Percentiles rank a stretch among this genome's conserved stretches.
Conservation (phyloP, 306 rosid genomes). For the Trifolium repens region DNA sequence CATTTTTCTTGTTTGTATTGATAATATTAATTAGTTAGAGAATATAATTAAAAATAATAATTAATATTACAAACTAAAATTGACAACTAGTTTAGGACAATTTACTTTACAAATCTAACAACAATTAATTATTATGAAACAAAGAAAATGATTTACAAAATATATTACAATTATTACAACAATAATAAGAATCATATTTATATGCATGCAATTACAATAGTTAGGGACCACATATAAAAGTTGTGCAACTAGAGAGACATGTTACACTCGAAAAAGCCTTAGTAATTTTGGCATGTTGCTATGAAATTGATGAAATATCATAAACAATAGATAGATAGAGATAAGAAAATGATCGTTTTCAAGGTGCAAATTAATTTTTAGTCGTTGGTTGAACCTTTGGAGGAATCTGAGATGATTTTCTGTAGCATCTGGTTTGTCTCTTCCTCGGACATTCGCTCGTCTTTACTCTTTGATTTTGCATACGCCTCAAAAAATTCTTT, state of each 20-base stretch:
- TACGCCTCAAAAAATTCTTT: conserved; percentile 81
- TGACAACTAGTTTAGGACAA: too few species aligned
- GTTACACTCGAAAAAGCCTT: neutral
- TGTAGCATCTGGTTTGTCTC: conserved; percentile 83
- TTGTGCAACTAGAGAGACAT: neutral
- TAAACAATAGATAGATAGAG: neutral
- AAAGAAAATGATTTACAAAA: neutral
- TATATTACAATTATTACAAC: neutral
- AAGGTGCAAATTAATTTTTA: neutral
- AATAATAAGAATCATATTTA: conserved; percentile 5
- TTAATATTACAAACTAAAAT: too few species aligned
- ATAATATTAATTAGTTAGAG: too few species aligned
- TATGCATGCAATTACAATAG: neutral
- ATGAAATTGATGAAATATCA: neutral
- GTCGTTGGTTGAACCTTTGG: conserved; percentile 57
- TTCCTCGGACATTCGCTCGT: conserved; percentile 75
- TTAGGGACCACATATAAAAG: conserved; percentile 33
- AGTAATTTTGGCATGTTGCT: conserved; percentile 18
- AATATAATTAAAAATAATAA: too few species aligned
- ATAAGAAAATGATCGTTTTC: conserved; percentile 48
- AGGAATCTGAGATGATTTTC: conserved; percentile 68
- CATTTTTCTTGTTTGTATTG: too few species aligned
- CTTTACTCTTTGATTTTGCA: conserved; percentile 58
- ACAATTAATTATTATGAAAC: neutral
- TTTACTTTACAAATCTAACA: neutral